A percentile compares a stretch with the other conserved stretches of the same genome.
Conservation (phyloP, 202 grass and related monocot genomes). For the Panicum hallii region DNA sequence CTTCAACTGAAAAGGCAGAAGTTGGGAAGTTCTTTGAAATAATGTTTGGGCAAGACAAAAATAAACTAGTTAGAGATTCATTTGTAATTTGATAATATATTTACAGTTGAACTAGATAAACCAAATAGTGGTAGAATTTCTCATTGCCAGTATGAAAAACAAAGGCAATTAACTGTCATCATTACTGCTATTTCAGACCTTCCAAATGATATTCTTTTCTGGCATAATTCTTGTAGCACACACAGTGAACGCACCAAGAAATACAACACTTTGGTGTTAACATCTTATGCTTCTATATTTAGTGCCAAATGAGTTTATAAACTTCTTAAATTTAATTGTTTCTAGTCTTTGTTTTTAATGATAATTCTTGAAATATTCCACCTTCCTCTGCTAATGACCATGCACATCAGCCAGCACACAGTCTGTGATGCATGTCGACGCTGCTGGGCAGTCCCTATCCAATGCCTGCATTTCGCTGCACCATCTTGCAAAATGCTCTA, state of each 20-base stretch:
- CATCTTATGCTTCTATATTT: constrained; percentile 9
- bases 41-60: constrained; percentile 7
- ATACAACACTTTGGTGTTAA: constrained; percentile 10
- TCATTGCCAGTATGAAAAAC: background rate
- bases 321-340: background rate
- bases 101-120: constrained; percentile 27
- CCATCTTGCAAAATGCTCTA: background rate
- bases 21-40: background rate
- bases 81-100: background rate
- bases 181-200: constrained; percentile 1
- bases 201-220: background rate
- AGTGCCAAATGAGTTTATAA: background rate
- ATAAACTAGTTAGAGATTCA: background rate
- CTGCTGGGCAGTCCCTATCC: background rate
- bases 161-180: background rate
- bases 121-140: constrained; percentile 2
- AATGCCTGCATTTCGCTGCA: background rate
- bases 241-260: background rate
- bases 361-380: background rate
- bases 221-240: constrained; percentile 2
- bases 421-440: background rate
- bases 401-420: background rate
- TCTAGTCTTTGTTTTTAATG: background rate
- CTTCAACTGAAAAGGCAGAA: constrained; percentile 22
- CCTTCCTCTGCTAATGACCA: background rate